phyloP scores from a whole-genome alignment of 2,329 filamentous ascomycete genomes.

The Rhynchosporium graminicola region DNA sequence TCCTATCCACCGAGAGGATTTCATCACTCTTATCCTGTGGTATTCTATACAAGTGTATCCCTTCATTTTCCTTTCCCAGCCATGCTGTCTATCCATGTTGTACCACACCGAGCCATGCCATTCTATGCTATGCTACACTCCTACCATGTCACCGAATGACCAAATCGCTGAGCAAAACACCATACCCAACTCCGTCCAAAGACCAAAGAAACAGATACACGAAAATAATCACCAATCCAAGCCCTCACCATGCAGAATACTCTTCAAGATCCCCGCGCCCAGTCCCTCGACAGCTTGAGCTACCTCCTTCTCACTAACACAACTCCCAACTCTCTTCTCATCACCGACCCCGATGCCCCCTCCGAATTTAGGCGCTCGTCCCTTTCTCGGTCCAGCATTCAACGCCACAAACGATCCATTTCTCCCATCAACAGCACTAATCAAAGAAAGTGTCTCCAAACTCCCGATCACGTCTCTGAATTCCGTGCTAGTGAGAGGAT shows the following conservation, averaged over 20 bases:
- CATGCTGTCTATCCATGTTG: no score
- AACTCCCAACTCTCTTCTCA: constrained; percentile 77
- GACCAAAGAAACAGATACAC: constrained; percentile 3
- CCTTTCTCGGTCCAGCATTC: constrained; percentile 67
- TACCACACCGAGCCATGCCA: not conserved
- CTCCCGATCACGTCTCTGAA: constrained; percentile 92
- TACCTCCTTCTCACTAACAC: constrained; percentile 78
- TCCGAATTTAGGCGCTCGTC: constrained; percentile 57
- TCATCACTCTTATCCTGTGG: not conserved
- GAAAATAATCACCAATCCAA: constrained; percentile 32
- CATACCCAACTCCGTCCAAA: not conserved
- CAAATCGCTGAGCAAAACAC: constrained; percentile 31
- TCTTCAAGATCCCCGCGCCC: constrained; percentile 61
- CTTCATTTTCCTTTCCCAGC: not conserved
- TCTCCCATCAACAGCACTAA: constrained; percentile 70
- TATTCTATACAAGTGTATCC: constrained; percentile 12
- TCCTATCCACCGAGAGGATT: not conserved
- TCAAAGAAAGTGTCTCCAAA: constrained; percentile 81
- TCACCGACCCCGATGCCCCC: constrained; percentile 57
- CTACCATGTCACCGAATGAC: constrained; percentile 15
- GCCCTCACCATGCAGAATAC: constrained; percentile 55
- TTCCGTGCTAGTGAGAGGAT: constrained; percentile 86
- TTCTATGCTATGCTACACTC: constrained; percentile 3
- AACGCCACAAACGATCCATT: constrained; percentile 64
- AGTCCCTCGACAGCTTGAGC: constrained; percentile 67